These are phyloP conservation scores for Cercospora citrullina DNA, from an alignment of 2,329 filamentous ascomycete species.

Conservation along the genomic window DNA sequence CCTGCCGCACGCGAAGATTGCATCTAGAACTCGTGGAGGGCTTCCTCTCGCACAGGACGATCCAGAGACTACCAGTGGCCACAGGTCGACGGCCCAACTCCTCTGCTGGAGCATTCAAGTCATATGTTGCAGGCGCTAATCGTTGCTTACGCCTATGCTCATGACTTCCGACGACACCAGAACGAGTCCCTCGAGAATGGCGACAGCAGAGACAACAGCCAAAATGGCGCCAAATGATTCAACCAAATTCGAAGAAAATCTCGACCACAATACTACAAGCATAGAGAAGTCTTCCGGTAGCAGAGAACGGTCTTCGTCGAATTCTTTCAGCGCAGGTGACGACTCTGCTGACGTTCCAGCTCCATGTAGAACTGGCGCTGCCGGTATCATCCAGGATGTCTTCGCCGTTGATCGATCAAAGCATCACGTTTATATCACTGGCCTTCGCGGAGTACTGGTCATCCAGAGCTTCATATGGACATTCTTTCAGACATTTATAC, in stretches of 20 bases:
- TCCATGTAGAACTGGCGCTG: not conserved
- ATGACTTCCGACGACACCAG: not conserved
- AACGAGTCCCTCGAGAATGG: not conserved
- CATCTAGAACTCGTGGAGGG: not conserved
- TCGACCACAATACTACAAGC: not conserved
- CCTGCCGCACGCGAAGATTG: not conserved
- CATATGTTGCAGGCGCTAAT: not conserved
- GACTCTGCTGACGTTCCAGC: not conserved
- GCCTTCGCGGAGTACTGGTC: conserved; percentile 48
- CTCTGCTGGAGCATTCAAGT: not conserved
- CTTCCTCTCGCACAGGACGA: not conserved
- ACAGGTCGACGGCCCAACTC: not conserved
- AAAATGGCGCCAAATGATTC: not conserved
- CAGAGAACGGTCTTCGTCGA: not conserved
- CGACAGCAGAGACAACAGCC: not conserved
- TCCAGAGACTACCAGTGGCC: not conserved
- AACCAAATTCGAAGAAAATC: not conserved
- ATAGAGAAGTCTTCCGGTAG: not conserved
- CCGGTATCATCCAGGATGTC: not conserved
- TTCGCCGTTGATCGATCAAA: not conserved
- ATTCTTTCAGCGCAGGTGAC: not conserved
- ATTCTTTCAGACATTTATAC: conserved; percentile 50
- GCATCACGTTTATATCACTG: conserved; percentile 42
- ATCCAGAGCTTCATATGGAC: conserved; percentile 48
- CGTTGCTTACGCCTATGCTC: not conserved